These are phyloP conservation scores for Prunus mira DNA, from an alignment of 306 rosid genomes.

Conservation along the genomic window DNA sequence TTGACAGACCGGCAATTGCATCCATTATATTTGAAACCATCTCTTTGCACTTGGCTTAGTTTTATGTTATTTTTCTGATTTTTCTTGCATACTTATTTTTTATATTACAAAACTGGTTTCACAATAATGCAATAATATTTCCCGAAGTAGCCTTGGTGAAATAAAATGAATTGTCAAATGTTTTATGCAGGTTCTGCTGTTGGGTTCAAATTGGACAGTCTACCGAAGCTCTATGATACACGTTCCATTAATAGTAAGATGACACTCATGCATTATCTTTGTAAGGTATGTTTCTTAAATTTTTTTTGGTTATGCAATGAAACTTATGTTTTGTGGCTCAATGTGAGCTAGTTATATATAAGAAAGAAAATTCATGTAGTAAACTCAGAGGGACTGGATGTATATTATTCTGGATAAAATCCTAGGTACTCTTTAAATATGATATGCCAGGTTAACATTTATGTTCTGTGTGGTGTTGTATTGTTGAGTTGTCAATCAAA, in stretches of 20 bases:
- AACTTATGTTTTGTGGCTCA: conserved; percentile 21
- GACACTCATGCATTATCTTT: conserved; percentile 98
- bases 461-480: not conserved
- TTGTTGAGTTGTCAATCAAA: not conserved
- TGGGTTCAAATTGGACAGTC: conserved; percentile 99
- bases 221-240: conserved; percentile 87
- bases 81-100: too few relatives aligned
- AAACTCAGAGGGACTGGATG: too few relatives aligned
- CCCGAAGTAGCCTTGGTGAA: not conserved
- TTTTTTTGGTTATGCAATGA: conserved; percentile 11
- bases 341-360: not conserved
- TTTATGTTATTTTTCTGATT: not conserved
- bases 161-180: conserved; percentile 17
- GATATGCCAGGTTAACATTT: not conserved
- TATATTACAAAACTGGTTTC: not conserved
- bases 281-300: conserved; percentile 60
- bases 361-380: not conserved
- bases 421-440: not conserved
- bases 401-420: not conserved
- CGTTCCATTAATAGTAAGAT: conserved; percentile 84
- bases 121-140: not conserved
- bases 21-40: conserved; percentile 1
- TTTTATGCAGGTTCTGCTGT: conserved; percentile 77
- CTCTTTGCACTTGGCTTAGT: not conserved
- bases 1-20: not conserved